A percentile compares a stretch with the other conserved stretches of the same genome.
Conservation (phyloP, 139 green algal genomes). For the Pleodorina starrii region DNA sequence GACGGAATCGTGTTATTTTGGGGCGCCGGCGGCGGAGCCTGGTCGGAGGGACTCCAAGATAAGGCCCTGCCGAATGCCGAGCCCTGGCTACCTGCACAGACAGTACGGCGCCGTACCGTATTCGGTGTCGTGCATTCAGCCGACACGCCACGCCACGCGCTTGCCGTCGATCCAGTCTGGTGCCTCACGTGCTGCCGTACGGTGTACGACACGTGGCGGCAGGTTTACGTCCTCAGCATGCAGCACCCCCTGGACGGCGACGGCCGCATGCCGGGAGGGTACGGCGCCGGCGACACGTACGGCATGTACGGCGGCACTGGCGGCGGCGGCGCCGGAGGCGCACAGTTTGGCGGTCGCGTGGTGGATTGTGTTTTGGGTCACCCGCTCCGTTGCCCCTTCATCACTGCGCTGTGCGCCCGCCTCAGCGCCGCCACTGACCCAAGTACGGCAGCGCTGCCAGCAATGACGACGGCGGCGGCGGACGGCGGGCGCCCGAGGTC, state of each 20-base stretch:
- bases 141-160: too few relatives aligned
- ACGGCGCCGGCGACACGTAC: background rate
- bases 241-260: constrained; percentile 37
- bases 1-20: too few relatives aligned
- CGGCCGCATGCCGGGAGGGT: constrained; percentile 20
- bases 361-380: constrained; percentile 14
- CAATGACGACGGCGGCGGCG: background rate
- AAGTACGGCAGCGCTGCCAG: background rate
- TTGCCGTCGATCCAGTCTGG: too few relatives aligned
- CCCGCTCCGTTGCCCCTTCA: constrained; percentile 31
- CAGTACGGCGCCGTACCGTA: too few relatives aligned
- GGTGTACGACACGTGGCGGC: too few relatives aligned
- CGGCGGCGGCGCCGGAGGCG: background rate
- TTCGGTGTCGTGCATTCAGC: too few relatives aligned
- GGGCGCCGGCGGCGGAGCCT: too few relatives aligned
- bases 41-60: too few relatives aligned
- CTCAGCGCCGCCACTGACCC: constrained; percentile 48
- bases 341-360: background rate
- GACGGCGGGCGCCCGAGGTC: background rate
- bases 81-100: too few relatives aligned
- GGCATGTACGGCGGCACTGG: background rate
- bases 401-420: constrained; percentile 52
- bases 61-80: too few relatives aligned
- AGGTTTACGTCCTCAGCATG: constrained; percentile 62
- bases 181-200: too few relatives aligned